These are phyloP conservation scores for Arachnomyces sp. DNA, from an alignment of 2,329 filamentous ascomycete genomes.

Conservation along the genomic window DNA sequence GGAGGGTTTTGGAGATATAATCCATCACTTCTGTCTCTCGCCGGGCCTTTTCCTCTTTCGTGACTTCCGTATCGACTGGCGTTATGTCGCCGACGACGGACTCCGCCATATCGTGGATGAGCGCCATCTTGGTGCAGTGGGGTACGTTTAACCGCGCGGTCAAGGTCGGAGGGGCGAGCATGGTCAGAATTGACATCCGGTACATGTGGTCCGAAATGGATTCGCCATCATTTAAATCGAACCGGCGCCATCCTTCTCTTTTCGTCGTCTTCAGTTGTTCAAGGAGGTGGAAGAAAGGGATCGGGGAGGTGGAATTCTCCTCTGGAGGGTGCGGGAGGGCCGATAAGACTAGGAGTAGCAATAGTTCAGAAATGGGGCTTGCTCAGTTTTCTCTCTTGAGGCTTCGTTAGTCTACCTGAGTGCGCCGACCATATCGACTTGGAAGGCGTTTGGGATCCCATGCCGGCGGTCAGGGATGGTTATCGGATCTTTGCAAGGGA, in stretches of 20 bases:
- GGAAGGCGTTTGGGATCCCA: conserved; percentile 23
- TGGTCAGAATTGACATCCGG: conserved; percentile 92
- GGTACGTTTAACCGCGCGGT: conserved; percentile 63
- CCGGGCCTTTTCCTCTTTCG: conserved; percentile 80
- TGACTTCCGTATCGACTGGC: conserved; percentile 67
- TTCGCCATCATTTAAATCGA: conserved; percentile 67
- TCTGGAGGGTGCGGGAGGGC: conserved; percentile 53
- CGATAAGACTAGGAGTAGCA: conserved; percentile 47
- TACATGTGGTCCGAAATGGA: conserved; percentile 99
- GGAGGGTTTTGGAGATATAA: conserved; percentile 65
- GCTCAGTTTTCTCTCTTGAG: neutral
- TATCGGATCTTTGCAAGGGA: neutral
- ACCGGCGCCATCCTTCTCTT: conserved; percentile 89
- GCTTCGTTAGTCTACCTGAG: conserved; percentile 21
- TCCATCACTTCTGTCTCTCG: conserved; percentile 88
- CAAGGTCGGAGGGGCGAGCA: conserved; percentile 75
- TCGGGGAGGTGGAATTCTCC: conserved; percentile 59
- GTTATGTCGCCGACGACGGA: conserved; percentile 93
- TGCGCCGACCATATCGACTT: conserved; percentile 27
- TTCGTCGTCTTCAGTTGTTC: conserved; percentile 93
- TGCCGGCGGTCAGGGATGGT: conserved; percentile 10
- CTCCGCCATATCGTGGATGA: conserved; percentile 97
- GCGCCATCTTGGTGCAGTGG: conserved; percentile 87
- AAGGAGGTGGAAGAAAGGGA: conserved; percentile 91
- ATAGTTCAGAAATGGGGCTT: neutral